phyloP scores from a whole-genome alignment of 1,139 yeast species.

The Diutina rugosa region DNA sequence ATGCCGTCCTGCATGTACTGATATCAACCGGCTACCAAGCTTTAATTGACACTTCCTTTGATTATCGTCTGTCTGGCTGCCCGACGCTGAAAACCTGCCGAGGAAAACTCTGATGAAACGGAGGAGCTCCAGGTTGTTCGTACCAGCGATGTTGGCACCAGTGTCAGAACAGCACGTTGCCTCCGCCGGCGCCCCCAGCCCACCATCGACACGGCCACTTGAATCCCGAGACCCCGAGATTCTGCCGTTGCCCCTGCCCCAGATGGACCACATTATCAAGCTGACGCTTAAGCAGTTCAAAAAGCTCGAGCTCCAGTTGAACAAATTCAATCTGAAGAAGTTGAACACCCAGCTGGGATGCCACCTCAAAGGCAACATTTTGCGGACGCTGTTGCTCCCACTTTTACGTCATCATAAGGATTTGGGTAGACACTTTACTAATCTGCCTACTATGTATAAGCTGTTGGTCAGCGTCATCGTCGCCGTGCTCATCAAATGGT shows the following conservation, averaged over 20 bases:
- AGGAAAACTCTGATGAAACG: background rate
- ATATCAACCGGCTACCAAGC: background rate
- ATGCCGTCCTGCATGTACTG: background rate
- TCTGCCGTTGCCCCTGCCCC: background rate
- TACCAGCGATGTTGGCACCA: background rate
- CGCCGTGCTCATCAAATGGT: slow-evolving; percentile 47
- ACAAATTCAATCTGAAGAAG: slow-evolving; percentile 34
- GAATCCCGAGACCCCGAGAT: background rate
- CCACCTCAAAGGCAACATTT: slow-evolving; percentile 47
- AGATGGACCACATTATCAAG: slow-evolving; percentile 8
- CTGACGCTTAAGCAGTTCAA: slow-evolving; percentile 22
- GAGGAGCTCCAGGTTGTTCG: background rate
- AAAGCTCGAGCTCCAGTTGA: slow-evolving; percentile 28
- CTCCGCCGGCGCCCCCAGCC: background rate
- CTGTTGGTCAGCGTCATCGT: slow-evolving; percentile 23
- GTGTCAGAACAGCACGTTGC: background rate
- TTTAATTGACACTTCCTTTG: background rate
- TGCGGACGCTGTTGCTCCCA: slow-evolving; percentile 56
- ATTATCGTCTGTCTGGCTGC: background rate
- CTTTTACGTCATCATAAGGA: slow-evolving; percentile 34
- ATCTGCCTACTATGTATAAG: slow-evolving; percentile 15
- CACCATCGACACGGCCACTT: background rate
- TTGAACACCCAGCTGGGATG: slow-evolving; percentile 17
- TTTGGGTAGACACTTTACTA: slow-evolving; percentile 13
- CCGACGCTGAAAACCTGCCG: background rate